phyloP scores from a whole-genome alignment of 1,139 yeast genomes.

The Suhomyces atakaporum region DNA sequence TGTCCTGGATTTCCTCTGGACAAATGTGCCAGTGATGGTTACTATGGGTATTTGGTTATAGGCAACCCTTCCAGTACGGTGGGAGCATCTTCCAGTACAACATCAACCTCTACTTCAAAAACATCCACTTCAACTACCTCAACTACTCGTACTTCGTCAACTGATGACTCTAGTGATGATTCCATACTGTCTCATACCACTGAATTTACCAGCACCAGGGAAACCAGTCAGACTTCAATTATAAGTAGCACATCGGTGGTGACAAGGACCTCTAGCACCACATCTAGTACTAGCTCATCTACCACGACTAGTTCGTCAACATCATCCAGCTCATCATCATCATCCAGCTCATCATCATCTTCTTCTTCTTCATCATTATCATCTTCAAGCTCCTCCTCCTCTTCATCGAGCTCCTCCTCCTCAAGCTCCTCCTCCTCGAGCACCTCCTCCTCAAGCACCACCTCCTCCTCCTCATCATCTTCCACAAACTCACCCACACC shows the following conservation, averaged over 20 bases:
- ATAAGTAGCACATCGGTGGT: conserved; percentile 7
- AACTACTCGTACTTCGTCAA: conserved; percentile 6
- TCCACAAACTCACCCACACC: conserved; percentile 19
- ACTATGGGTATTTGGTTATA: conserved; percentile 39
- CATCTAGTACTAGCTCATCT: neutral
- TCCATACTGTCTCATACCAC: conserved; percentile 10
- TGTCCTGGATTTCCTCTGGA: conserved; percentile 55
- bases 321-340: neutral
- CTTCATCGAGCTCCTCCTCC: conserved; percentile 8
- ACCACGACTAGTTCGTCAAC: neutral
- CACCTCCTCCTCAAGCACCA: neutral
- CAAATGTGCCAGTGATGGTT: conserved; percentile 35
- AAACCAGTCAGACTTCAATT: conserved; percentile 7
- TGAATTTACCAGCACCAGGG: conserved; percentile 10
- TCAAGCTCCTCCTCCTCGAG: conserved; percentile 19
- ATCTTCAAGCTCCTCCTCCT: conserved; percentile 26
- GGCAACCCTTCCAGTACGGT: conserved; percentile 19
- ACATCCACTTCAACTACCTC: conserved; percentile 11
- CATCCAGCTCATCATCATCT: conserved; percentile 11
- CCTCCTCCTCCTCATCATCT: neutral
- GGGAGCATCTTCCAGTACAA: conserved; percentile 14
- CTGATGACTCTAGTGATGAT: neutral
- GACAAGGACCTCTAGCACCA: conserved; percentile 8
- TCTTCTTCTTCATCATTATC: conserved; percentile 14
- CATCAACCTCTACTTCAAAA: no score